These are phyloP conservation scores for Phialophora expanda DNA, from an alignment of 2,329 filamentous ascomycete species.

Conservation along the genomic window DNA sequence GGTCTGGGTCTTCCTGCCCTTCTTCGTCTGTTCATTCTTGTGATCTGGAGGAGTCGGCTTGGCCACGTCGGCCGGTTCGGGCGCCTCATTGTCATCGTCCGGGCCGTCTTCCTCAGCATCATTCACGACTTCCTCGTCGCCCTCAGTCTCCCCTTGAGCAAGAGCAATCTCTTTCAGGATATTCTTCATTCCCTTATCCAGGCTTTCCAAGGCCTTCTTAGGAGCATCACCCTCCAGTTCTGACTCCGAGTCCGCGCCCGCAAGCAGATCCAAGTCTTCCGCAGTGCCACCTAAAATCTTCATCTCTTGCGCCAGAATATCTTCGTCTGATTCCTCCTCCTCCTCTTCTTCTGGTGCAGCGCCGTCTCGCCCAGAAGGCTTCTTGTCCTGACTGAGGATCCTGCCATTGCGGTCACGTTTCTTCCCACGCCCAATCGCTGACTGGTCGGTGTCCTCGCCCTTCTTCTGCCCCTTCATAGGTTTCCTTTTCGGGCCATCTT, in stretches of 20 bases:
- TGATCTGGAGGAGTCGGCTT: slow-evolving; percentile 45
- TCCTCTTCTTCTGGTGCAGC: slow-evolving; percentile 21
- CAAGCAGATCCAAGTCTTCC: slow-evolving; percentile 55
- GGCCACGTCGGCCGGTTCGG: slow-evolving; percentile 20
- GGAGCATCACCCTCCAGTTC: slow-evolving; percentile 48
- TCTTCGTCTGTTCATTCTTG: slow-evolving; percentile 36
- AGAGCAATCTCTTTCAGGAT: slow-evolving; percentile 48
- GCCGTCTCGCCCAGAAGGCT: slow-evolving; percentile 38
- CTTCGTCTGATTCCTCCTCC: slow-evolving; percentile 37
- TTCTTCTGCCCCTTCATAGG: slow-evolving; percentile 38
- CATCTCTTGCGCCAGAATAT: slow-evolving; percentile 51
- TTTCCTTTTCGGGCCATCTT: slow-evolving; percentile 44
- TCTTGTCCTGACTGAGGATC: slow-evolving; percentile 48
- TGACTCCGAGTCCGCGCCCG: slow-evolving; percentile 52
- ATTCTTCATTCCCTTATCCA: slow-evolving; percentile 48
- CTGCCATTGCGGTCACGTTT: slow-evolving; percentile 55
- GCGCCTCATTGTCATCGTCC: slow-evolving; percentile 43
- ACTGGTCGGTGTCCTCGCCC: slow-evolving; percentile 33
- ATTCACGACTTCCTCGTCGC: slow-evolving; percentile 44
- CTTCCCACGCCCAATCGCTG: slow-evolving; percentile 43
- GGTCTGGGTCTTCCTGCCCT: slow-evolving; percentile 41
- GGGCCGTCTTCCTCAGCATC: slow-evolving; percentile 50
- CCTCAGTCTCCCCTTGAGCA: slow-evolving; percentile 48
- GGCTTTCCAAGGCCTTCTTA: slow-evolving; percentile 43
- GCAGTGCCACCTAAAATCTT: slow-evolving; percentile 55